phyloP scores from a whole-genome alignment of 306 rosid species.

The Casuarina glauca region DNA sequence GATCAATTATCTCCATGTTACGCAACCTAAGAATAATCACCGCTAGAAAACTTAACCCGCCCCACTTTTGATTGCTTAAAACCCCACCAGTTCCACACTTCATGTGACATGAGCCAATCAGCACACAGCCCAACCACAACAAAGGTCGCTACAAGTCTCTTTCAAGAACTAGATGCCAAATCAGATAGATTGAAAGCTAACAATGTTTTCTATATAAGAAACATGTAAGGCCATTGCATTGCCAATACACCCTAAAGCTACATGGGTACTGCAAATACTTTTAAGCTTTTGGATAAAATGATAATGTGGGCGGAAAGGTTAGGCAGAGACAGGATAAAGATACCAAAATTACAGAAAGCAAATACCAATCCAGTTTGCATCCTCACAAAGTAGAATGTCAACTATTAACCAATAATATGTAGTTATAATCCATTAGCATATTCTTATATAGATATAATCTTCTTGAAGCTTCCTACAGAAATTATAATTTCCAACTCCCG shows the following conservation, averaged over 20 bases:
- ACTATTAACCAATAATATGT: too few relatives aligned
- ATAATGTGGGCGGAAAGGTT: too few relatives aligned
- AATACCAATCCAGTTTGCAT: too few relatives aligned
- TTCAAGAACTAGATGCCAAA: neutral
- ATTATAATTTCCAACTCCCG: too few relatives aligned
- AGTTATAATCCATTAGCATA: too few relatives aligned
- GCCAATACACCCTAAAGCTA: constrained; percentile 1
- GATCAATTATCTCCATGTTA: neutral
- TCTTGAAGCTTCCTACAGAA: too few relatives aligned
- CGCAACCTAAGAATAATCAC: neutral
- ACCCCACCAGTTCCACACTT: neutral
- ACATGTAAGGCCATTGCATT: neutral
- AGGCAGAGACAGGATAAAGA: neutral
- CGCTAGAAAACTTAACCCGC: neutral
- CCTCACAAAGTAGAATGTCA: too few relatives aligned
- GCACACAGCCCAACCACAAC: neutral
- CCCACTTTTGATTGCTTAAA: constrained; percentile 1
- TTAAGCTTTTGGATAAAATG: neutral
- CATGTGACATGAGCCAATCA: constrained; percentile 1
- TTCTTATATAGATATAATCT: too few relatives aligned
- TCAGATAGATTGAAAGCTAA: neutral
- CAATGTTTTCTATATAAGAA: neutral
- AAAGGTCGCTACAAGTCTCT: neutral
- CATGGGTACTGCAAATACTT: neutral
- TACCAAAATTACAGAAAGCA: neutral